Evolutionary conservation across 495 filamentous ascomycete species (phyloP).

Genomic region (Xylaria venustula): DNA sequence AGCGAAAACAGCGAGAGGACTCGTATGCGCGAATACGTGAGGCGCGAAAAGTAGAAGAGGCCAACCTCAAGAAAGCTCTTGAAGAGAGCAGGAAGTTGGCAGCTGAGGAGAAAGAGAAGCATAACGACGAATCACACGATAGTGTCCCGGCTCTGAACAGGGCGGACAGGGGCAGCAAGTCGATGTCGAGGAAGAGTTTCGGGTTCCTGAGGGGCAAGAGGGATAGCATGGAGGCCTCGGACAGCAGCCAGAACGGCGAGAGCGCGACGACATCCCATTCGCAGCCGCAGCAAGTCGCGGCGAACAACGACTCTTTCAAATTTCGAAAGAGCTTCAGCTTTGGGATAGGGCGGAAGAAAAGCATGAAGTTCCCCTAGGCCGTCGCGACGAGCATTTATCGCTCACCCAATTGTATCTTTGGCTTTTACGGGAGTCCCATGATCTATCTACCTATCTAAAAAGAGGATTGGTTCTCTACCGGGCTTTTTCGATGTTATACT

Average conservation of each 20-base stretch:
- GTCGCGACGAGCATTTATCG: too few relatives aligned
- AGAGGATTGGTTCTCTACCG: not conserved
- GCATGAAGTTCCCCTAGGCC: conserved; percentile 36
- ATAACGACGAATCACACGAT: conserved; percentile 35
- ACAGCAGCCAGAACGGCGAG: conserved; percentile 33
- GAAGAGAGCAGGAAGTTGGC: conserved; percentile 45
- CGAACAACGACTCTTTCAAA: conserved; percentile 28
- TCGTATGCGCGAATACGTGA: conserved; percentile 31
- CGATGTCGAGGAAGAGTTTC: conserved; percentile 51
- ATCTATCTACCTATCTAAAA: not conserved
- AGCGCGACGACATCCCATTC: conserved; percentile 16
- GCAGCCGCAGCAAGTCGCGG: not conserved
- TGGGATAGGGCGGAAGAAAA: conserved; percentile 61
- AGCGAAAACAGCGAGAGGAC: conserved; percentile 47
- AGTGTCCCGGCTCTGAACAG: conserved; percentile 39
- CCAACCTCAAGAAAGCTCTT: conserved; percentile 38
- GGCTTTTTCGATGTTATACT: too few relatives aligned
- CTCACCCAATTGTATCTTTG: too few relatives aligned
- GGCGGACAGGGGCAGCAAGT: conserved; percentile 37
- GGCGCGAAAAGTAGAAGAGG: conserved; percentile 34
- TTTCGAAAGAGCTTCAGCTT: conserved; percentile 57
- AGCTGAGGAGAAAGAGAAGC: conserved; percentile 37
- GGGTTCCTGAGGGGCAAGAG: conserved; percentile 40
- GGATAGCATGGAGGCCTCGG: conserved; percentile 27
- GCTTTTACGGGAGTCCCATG: conserved; percentile 10